Conservation (phyloP, 1,284 basidiomycete genomes). For the Trichosporon asahii region DNA sequence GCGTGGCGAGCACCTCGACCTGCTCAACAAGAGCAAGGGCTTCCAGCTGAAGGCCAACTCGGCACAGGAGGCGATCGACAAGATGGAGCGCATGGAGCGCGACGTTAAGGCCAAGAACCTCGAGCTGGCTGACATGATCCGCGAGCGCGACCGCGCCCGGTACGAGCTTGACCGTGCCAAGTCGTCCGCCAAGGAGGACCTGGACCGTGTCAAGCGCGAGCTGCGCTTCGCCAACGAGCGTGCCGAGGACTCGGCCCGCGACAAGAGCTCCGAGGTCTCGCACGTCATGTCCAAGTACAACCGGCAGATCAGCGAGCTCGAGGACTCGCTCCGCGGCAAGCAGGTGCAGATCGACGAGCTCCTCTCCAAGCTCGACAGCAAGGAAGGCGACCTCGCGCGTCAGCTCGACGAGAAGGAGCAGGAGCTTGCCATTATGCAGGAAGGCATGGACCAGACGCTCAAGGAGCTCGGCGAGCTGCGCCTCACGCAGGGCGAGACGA, state of each 20-base stretch:
- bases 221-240: constrained; percentile 96
- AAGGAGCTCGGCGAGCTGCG: constrained; percentile 83
- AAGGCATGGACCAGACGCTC: constrained; percentile 91
- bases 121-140: constrained; percentile 97
- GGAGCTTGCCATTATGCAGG: constrained; percentile 92
- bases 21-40: constrained; percentile 95
- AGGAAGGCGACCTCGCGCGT: constrained; percentile 70
- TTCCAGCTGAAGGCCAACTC: constrained; percentile 98
- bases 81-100: constrained; percentile 98
- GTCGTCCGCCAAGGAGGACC: constrained; percentile 90
- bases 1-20: constrained; percentile 93
- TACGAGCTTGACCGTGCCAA: constrained; percentile 97
- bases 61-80: constrained; percentile 97
- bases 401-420: constrained; percentile 93
- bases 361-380: constrained; percentile 70
- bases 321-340: constrained; percentile 89
- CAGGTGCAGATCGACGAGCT: constrained; percentile 93
- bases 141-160: constrained; percentile 91
- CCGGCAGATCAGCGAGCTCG: constrained; percentile 89
- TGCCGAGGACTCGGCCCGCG: constrained; percentile 85
- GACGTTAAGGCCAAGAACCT: constrained; percentile 98
- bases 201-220: constrained; percentile 89
- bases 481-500: constrained; percentile 76
- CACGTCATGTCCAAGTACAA: constrained; percentile 89
- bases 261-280: constrained; percentile 91